Conservation (phyloP, 1,284 basidiomycete species). For the Leccinum solheimii region DNA sequence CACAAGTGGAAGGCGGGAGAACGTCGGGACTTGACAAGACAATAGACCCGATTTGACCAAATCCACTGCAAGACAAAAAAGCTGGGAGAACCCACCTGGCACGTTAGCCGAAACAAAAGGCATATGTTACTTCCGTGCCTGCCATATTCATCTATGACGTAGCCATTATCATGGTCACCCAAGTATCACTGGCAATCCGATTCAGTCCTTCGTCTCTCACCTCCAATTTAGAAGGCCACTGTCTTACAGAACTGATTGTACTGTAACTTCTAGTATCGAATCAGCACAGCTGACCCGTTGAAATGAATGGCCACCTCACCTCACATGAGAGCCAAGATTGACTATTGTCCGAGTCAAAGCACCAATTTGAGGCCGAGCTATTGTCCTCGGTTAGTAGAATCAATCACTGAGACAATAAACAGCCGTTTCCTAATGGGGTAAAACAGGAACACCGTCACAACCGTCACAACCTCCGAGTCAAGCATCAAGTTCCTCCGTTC, state of each 20-base stretch:
- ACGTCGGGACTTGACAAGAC: slow-evolving; percentile 21
- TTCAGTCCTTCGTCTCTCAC: not conserved
- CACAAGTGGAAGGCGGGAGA: slow-evolving; percentile 10
- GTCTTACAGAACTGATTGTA: not conserved
- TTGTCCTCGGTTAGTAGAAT: slow-evolving; percentile 20
- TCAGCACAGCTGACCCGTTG: not conserved
- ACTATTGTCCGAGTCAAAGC: slow-evolving; percentile 19
- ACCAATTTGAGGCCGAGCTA: slow-evolving; percentile 13
- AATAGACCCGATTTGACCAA: slow-evolving; percentile 35
- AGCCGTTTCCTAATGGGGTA: slow-evolving; percentile 17
- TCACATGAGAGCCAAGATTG: not conserved
- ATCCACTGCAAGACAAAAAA: slow-evolving; percentile 32
- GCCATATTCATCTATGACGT: slow-evolving; percentile 3
- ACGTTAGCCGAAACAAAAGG: slow-evolving; percentile 29
- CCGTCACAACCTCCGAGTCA: not conserved
- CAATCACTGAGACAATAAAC: slow-evolving; percentile 29
- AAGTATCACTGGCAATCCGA: not conserved
- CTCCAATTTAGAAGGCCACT: not conserved
- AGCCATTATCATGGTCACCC: not conserved
- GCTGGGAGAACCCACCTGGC: slow-evolving; percentile 25
- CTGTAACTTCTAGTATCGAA: not conserved
- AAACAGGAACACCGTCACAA: not conserved
- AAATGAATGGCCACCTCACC: not conserved
- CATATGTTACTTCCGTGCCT: not conserved
- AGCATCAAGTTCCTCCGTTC: not conserved